Base-by-base conservation (phyloP, 108 stramenopile genomes). In the Discostella stelligeroides region DNA sequence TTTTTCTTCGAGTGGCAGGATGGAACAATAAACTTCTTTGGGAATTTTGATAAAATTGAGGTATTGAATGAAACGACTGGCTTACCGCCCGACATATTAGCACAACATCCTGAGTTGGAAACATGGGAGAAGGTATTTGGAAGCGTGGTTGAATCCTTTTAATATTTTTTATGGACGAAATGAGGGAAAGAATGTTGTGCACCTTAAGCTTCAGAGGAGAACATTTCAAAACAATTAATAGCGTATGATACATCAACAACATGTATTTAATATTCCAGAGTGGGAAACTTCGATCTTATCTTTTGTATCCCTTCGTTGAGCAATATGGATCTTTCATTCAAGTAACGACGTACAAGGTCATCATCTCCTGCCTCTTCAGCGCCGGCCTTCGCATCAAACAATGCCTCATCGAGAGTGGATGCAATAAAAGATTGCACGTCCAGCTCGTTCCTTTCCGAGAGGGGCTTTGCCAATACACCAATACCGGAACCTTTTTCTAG, bases 71-170 rank as follows among this genome's bases (percentile, higher is more conserved):
- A 90, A 47, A 74, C 85, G 13, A 84, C 73, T 37, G 55, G 70
- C 1, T 48, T 87, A 11, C 85, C 86, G 14, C 30, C 69, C 11
- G 83, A 85, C 20, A 37, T 86, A 21, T 42, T 90, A 29, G 61
- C 74, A 24, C 58, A 62, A 20, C 65, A 87, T 72, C 86, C 86
- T 0, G 68, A 78, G 30, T 45, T 86, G 12, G 60, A 67, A 21
- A 90, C 88, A 21, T 90, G 86, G 84, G 76, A 87, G 7, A 82
- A 82, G 54, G 56, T 88, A 45, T 76, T 90, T 57, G 81, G 73
- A 25, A 73, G 61, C 60, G 80, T 85, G 7, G 82, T 83, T 30
- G 68, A 54, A 54, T 60, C 67, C 2, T 83, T 83, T 66, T 49
- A 48, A 8, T 78, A 69, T 34, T 34, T 34, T 1, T 34, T 29